phyloP scores from a whole-genome alignment of 371 early-diverging fungal genomes.

The Parasitella parasitica region DNA sequence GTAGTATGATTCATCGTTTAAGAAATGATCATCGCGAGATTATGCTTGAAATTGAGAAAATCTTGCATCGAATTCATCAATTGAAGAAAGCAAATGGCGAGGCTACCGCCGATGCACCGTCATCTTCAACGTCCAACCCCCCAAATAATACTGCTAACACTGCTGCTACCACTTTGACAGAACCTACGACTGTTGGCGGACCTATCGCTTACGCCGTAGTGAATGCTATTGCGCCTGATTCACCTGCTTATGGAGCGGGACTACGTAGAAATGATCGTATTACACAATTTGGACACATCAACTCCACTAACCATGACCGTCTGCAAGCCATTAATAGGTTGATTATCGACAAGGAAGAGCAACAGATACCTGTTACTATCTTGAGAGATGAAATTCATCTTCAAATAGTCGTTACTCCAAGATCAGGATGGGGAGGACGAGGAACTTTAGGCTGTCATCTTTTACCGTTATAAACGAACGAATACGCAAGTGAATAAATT shows the following conservation, averaged over 20 bases:
- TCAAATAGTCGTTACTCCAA: constrained; percentile 55
- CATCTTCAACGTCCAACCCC: neutral
- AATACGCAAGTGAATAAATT: no score
- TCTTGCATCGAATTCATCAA: constrained; percentile 66
- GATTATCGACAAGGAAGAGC: constrained; percentile 58
- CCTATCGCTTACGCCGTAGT: constrained; percentile 72
- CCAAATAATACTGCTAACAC: neutral
- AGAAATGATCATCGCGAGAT: constrained; percentile 71
- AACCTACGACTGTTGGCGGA: neutral
- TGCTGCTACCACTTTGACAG: neutral
- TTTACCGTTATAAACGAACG: constrained; percentile 27
- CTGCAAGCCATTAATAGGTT: constrained; percentile 55
- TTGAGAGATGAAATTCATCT: constrained; percentile 34
- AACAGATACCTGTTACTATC: constrained; percentile 47
- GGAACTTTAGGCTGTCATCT: constrained; percentile 75
- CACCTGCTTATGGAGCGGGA: constrained; percentile 76
- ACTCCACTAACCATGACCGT: constrained; percentile 43
- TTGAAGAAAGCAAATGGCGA: constrained; percentile 19
- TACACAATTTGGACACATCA: constrained; percentile 59
- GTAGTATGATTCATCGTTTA: constrained; percentile 64
- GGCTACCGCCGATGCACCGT: neutral
- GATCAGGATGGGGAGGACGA: constrained; percentile 70
- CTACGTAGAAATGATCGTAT: constrained; percentile 63
- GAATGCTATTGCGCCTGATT: constrained; percentile 79
- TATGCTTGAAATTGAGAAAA: constrained; percentile 72